Evolutionary conservation across 176 grass and related monocot species (phyloP), one percentile per base, ranked within the genome.

Genomic region (Cenchrus purpureus): DNA sequence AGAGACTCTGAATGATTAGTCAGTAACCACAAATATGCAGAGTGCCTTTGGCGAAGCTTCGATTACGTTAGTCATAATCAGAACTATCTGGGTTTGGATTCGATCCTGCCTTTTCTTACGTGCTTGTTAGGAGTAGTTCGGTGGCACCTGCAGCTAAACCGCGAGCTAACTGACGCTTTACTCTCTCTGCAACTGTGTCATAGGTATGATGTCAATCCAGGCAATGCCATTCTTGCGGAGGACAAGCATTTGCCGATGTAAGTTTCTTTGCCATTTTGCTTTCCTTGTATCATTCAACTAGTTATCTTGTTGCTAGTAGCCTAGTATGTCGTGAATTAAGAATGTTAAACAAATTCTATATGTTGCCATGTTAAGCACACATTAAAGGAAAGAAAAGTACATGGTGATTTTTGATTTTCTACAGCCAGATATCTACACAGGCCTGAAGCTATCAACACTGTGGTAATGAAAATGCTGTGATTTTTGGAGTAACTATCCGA

Each of bases 241-340:
- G 87, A 93, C 60, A 97, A 92, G 43, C 94, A 97, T 80, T 79
- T 97, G 65, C 92, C 82, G 53, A 95, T 91, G 92, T 95, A 88
- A 88, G 84, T 68, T 53, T 74, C 45, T 54, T 73, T 20, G 9
- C 8, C 16, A 68, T 5, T 1, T 63, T 8, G 44, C 56, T 82
- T 52, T 25, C 16, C 56, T 72, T 64, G 16, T 48, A 66, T 57
- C 51, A 61, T 54, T 20, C 17, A 31, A 66, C 34, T 37, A 37
- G 34, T 37, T 73, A 6, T 12, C 34, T 83, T 4, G 5, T 79
- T 25, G 12, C 51, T 44, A 67, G 6, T 7, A 65, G 46, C 32
- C n/a, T 17, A 12, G 29, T 10, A 52, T 60, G 3, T 7, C 13
- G 10, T 54, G 37, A 48, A 57, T n/a, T 8, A 0, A 44, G 25